phyloP scores from a whole-genome alignment of 2,329 filamentous ascomycete genomes.

The Exophiala calicioides region DNA sequence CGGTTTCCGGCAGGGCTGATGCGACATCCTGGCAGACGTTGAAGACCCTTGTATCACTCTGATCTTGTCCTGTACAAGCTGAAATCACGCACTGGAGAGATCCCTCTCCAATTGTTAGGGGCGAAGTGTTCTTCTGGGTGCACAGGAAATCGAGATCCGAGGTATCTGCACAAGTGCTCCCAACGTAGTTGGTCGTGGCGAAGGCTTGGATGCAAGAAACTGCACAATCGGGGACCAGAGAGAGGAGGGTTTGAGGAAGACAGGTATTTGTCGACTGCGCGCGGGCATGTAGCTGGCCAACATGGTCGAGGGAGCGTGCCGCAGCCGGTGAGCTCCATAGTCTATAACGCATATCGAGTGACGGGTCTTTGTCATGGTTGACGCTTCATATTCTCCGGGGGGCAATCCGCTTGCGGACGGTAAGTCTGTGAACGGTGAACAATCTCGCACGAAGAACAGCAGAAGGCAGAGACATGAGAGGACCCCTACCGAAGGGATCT shows the following conservation, averaged over 20 bases:
- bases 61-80: slow-evolving; percentile 54
- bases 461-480: slow-evolving; percentile 2
- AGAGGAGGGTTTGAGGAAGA: slow-evolving; percentile 25
- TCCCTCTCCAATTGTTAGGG: slow-evolving; percentile 71
- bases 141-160: slow-evolving; percentile 66
- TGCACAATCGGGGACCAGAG: slow-evolving; percentile 53
- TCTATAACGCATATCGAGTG: slow-evolving; percentile 19
- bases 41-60: slow-evolving; percentile 47
- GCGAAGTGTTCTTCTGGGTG: slow-evolving; percentile 57
- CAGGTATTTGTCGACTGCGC: slow-evolving; percentile 24
- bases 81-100: slow-evolving; percentile 67
- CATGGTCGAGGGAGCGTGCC: slow-evolving; percentile 13
- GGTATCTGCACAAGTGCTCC: slow-evolving; percentile 49
- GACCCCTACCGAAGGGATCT: background rate
- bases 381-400: slow-evolving; percentile 13
- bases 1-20: slow-evolving; percentile 58
- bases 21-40: slow-evolving; percentile 59
- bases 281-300: slow-evolving; percentile 10
- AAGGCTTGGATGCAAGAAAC: slow-evolving; percentile 64
- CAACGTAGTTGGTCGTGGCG: slow-evolving; percentile 60
- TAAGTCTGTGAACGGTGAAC: slow-evolving; percentile 16
- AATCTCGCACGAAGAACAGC: slow-evolving; percentile 5
- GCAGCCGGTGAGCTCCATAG: slow-evolving; percentile 16
- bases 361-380: slow-evolving; percentile 25
- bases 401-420: slow-evolving; percentile 22